Conservation (phyloP, 1,284 basidiomycete species). For the Puccinia horiana region DNA sequence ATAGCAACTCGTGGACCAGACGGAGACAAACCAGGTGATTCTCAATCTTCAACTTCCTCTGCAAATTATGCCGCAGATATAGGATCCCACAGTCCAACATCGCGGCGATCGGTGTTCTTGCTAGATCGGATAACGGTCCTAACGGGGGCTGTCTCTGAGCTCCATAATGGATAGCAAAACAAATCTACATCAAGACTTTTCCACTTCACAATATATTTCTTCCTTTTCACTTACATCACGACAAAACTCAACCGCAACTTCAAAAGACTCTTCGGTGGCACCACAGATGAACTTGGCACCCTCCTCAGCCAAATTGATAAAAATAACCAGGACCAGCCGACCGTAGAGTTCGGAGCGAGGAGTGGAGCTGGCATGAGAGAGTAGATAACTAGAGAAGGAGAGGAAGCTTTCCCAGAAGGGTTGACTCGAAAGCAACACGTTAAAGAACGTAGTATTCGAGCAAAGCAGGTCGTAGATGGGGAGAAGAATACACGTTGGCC, state of each 20-base stretch:
- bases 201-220: neutral
- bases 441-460: constrained; percentile 54
- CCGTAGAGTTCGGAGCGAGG: constrained; percentile 52
- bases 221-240: constrained; percentile 52
- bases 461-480: constrained; percentile 55
- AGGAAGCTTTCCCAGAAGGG: constrained; percentile 52
- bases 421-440: constrained; percentile 50
- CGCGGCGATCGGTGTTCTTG: constrained; percentile 47
- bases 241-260: constrained; percentile 52
- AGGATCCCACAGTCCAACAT: constrained; percentile 54
- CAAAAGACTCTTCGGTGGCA: constrained; percentile 18
- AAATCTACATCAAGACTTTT: neutral
- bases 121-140: constrained; percentile 37
- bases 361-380: constrained; percentile 54
- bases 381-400: constrained; percentile 55
- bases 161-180: neutral
- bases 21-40: constrained; percentile 40
- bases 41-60: constrained; percentile 53
- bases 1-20: constrained; percentile 32
- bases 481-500: constrained; percentile 52
- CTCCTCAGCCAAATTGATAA: constrained; percentile 56
- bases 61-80: constrained; percentile 53
- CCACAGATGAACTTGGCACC: constrained; percentile 52
- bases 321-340: constrained; percentile 51
- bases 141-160: constrained; percentile 36